Base-by-base conservation (phyloP, 805 yeast species). In the Metschnikowia reukaufii region DNA sequence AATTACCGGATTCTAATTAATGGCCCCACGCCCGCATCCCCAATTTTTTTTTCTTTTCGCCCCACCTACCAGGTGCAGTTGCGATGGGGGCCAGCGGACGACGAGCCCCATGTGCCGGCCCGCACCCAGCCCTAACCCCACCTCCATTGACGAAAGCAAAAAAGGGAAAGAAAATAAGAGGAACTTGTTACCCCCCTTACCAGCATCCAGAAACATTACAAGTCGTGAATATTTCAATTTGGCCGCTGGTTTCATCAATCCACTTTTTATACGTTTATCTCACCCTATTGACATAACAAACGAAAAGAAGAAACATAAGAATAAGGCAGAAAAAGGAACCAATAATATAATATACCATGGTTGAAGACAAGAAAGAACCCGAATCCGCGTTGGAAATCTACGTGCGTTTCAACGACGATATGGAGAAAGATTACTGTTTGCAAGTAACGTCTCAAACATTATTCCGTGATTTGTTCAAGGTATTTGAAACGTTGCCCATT, bases 371-470 rank as follows among this genome's bases (percentile, higher is more conserved):
- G 31, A 45, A 45, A 25, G 42, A 34, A 17, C 20, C 45, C 3
- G 53, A 44, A 27, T 44, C 57, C 18, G 44, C 56, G 18, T 52
- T 72, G 42, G 86, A 81, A 53, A 61, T 78, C 33, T 90, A 82
- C 69, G 66, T 94, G 54, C 85, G 99, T 49, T 82, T 92, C 77
- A 89, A 88, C 63, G 85, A 80, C 48, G 96, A 91, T 61, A 65
- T 71, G 40, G 97, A 89, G 59, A 86, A 86, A 64, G 99, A 92
- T 64, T 91, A 89, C 67, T 88, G 96, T 58, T 88, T 92, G 71
- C 83, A 81, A 55, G 79, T 90, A n/a, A 73, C 77, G 19, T 67
- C 79, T 16, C 72, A 73, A 23, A 78, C 82, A 45, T 78, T 82
- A 6, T 83, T 91, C 55, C 67, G 73, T 17, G 81, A 78, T 25